Evolutionary conservation across 2,329 filamentous ascomycete species (phyloP), one percentile per base, ranked within the genome.

Genomic region (Neocucurbitaria cava): DNA sequence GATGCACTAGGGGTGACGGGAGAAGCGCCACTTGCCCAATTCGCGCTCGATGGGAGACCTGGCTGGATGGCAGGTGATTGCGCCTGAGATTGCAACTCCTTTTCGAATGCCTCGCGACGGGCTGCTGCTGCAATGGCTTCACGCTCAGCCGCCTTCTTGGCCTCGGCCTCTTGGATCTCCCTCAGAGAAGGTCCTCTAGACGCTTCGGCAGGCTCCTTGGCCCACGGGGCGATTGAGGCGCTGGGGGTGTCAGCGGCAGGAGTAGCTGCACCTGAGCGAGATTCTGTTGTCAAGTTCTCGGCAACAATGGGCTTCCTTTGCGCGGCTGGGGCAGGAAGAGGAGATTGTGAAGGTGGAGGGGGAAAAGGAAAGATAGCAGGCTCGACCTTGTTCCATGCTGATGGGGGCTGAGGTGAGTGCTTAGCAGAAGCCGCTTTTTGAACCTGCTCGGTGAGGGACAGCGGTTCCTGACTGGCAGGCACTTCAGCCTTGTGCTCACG

Each of bases 121-220:
- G 89, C 85, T 38, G 91, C 89, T 31, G 88, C 87, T 15, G 91
- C 92, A 49, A 87, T 79, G 70, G 95, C 92, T 71, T 98, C 94
- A 11, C 87, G 88, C 77, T 96, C 91, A 46, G 94, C 94, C 10
- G 93, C 93, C 74, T 95, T 96, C 70, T 90, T 91, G 31, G 94
- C 94, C 75, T 99, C 95, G 4, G 91, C 89, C 75, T 96, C 94
- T 75, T 99, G 95, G 21, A 99, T 99, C 72, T 99, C 93, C 78
- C 92, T 96, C 59, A 99, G 81, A 56, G 93, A 97, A 2, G 94
- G 95, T 0, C 92, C 93, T 76, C 91, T 96, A 36, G 91, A 87
- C 5, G 82, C 78, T 44, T 90, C 89, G 36, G 81, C 78, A 2
- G 85, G 84, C 61, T 98, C 92, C 74, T 95, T 95, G 5, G 95